These are phyloP conservation scores for Tylopilus sp. DNA, from an alignment of 1,284 basidiomycete species.

Conservation along the genomic window DNA sequence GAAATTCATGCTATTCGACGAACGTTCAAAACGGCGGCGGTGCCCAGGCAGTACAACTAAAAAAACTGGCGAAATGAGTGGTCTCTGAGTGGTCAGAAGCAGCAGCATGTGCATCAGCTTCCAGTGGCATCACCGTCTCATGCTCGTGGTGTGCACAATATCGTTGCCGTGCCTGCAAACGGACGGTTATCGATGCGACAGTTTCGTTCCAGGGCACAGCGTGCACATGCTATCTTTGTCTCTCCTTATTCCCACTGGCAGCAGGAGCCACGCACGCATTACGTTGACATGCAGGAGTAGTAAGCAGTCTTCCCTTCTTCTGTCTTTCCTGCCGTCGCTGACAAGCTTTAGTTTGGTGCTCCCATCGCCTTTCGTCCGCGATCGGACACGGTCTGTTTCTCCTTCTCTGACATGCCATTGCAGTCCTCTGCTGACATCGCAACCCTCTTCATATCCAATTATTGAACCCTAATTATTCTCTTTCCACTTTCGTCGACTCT, in stretches of 20 bases:
- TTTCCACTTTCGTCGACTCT: conserved; percentile 12
- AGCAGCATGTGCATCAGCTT: conserved; percentile 28
- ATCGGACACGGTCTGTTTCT: conserved; percentile 4
- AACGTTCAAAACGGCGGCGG: conserved; percentile 7
- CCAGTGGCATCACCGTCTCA: conserved; percentile 23
- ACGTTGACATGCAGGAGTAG: conserved; percentile 21
- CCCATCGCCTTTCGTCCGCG: not conserved
- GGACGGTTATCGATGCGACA: conserved; percentile 15
- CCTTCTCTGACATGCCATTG: conserved; percentile 10
- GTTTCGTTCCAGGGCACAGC: conserved; percentile 19
- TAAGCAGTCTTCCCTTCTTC: conserved; percentile 13
- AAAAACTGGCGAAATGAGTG: conserved; percentile 25
- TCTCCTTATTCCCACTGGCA: conserved; percentile 27
- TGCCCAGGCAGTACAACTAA: conserved; percentile 16
- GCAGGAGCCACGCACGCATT: conserved; percentile 15
- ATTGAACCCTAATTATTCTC: conserved; percentile 26
- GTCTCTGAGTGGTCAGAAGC: conserved; percentile 31
- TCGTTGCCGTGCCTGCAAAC: conserved; percentile 14
- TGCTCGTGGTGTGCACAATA: conserved; percentile 8
- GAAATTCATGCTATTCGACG: conserved; percentile 1
- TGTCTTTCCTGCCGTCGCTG: conserved; percentile 9
- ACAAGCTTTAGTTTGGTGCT: conserved; percentile 23
- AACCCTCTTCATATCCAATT: conserved; percentile 22
- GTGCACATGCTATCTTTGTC: conserved; percentile 25
- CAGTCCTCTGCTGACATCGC: conserved; percentile 7